Conservation (phyloP, 2,329 filamentous ascomycete genomes). For the Chrysosporium queenslandicum region DNA sequence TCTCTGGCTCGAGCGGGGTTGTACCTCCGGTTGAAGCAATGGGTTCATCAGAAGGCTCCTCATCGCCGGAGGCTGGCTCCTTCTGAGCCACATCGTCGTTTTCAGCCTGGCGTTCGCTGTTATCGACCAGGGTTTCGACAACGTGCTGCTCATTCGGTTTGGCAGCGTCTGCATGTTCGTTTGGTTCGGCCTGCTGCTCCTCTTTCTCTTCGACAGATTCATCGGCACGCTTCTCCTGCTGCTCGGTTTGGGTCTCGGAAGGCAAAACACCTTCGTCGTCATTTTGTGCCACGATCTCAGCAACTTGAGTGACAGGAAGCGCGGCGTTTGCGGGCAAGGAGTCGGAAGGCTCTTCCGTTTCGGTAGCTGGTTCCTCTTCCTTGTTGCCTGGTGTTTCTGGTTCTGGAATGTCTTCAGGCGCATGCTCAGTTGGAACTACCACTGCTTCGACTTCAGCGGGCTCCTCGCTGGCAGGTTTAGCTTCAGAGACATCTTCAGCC, state of each 20-base stretch:
- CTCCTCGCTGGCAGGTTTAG: neutral
- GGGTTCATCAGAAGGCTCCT: neutral
- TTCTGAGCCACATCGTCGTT: constrained; percentile 1
- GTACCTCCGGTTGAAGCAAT: neutral
- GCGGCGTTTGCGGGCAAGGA: neutral
- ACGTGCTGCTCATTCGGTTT: neutral
- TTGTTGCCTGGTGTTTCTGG: neutral
- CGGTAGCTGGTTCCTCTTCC: neutral
- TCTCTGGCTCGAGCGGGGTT: neutral
- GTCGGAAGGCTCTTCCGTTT: neutral
- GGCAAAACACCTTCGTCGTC: neutral
- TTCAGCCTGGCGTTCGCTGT: neutral
- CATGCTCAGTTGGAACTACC: neutral
- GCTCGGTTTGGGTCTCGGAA: neutral
- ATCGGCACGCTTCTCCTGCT: neutral
- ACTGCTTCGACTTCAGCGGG: neutral
- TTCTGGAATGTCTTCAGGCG: neutral
- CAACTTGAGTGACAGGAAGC: neutral
- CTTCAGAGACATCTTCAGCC: neutral
- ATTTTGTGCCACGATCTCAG: neutral
- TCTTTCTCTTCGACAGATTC: neutral
- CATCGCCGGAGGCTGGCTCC: neutral
- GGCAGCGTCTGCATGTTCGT: neutral
- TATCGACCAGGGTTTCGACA: neutral
- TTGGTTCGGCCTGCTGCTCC: neutral